These are phyloP conservation scores for Pseudocohnilembus persalinus DNA, from an alignment of 169 alveolate species.

Conservation along the genomic window DNA sequence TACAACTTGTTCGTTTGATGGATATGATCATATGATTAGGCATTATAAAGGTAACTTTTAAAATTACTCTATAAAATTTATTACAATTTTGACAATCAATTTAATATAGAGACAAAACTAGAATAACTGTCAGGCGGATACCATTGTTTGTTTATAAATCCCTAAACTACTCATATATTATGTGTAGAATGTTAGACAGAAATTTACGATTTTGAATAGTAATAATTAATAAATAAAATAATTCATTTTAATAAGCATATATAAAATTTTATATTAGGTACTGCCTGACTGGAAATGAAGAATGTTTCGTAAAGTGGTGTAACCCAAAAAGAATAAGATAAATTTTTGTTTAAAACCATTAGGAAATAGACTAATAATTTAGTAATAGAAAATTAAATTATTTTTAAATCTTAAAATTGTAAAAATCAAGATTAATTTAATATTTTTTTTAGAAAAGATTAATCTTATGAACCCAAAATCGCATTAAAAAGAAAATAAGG, in stretches of 20 bases:
- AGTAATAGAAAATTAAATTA: background rate
- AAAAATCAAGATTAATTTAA: background rate
- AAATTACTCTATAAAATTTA: no score
- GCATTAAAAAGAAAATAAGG: slow-evolving; percentile 18
- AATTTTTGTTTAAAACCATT: background rate
- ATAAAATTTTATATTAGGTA: slow-evolving; percentile 5
- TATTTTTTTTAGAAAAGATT: background rate
- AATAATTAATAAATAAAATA: background rate
- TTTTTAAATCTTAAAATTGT: background rate
- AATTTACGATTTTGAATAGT: slow-evolving; percentile 22
- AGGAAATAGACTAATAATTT: background rate
- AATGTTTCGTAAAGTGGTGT: slow-evolving; percentile 1
- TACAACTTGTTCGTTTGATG: background rate
- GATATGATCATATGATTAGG: background rate
- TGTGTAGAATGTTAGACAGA: slow-evolving; percentile 11
- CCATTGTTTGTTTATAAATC: slow-evolving; percentile 17
- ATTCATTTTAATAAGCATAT: background rate
- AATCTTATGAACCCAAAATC: slow-evolving; percentile 14
- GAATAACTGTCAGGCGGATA: background rate
- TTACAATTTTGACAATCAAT: background rate
- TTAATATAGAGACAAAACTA: background rate
- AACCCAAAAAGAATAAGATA: slow-evolving; percentile 25
- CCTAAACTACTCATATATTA: background rate
- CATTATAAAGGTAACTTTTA: background rate
- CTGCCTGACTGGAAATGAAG: background rate